A percentile compares a stretch with the other conserved stretches of the same genome.
Evolutionary conservation across 257 asterid genomes (phyloP).

Genomic region (Cordia subcordata): DNA sequence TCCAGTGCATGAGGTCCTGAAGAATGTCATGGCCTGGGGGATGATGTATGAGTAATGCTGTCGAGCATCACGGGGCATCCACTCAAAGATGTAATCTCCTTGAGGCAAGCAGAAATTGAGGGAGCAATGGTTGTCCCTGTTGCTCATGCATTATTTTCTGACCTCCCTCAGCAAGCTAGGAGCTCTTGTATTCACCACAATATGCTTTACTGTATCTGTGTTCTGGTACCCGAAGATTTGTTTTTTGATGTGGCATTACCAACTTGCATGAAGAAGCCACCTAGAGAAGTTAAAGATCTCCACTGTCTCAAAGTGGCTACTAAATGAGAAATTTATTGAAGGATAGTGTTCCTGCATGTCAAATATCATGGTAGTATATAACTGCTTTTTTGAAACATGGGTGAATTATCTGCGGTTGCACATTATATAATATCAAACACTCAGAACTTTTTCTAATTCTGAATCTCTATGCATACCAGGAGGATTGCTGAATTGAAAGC

Average conservation of each 20-base stretch:
- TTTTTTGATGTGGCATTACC: neutral
- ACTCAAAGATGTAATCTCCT: neutral
- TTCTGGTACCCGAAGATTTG: conserved; percentile 13
- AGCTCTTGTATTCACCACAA: conserved; percentile 11
- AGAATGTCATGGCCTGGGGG: conserved; percentile 23
- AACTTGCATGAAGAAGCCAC: too few species aligned
- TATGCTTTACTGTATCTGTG: conserved; percentile 20
- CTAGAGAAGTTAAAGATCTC: too few species aligned
- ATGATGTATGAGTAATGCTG: conserved; percentile 33
- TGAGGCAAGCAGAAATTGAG: conserved; percentile 9
- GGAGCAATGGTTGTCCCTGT: conserved; percentile 9
- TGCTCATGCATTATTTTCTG: conserved; percentile 3
- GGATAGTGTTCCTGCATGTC: conserved; percentile 4
- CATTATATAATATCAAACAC: too few species aligned
- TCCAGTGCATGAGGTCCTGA: conserved; percentile 44
- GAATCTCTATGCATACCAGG: conserved; percentile 39
- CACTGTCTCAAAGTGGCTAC: too few species aligned
- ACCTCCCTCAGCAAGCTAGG: conserved; percentile 5
- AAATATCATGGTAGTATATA: too few species aligned
- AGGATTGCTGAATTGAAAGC: conserved; percentile 58
- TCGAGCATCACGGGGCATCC: conserved; percentile 29
- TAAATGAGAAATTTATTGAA: conserved; percentile 10
- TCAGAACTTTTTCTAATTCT: conserved; percentile 15
- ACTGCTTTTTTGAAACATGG: too few species aligned
- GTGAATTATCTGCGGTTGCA: too few species aligned